Percentiles rank a stretch among this genome's conserved stretches.
These are phyloP conservation scores for Bothriochloa decipiens DNA, from an alignment of 176 grass and related monocot species.

Conservation along the genomic window DNA sequence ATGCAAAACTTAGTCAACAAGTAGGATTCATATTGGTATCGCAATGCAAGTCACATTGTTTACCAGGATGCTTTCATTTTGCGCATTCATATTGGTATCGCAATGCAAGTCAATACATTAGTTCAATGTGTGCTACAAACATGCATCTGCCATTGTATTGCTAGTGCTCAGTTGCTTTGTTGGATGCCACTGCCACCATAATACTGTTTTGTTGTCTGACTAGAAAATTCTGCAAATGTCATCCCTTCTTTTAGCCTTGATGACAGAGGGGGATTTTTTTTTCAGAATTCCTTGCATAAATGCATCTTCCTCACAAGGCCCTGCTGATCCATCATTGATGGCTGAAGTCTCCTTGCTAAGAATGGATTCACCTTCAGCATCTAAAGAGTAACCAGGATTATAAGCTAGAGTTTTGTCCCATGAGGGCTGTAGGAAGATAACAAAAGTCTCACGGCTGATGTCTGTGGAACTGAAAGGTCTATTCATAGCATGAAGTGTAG, in stretches of 20 bases:
- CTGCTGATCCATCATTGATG: neutral
- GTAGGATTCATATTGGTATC: too few relatives aligned
- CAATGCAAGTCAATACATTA: neutral
- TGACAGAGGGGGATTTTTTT: conserved; percentile 66
- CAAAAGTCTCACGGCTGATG: conserved; percentile 83
- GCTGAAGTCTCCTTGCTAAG: conserved; percentile 24
- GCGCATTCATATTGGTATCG: neutral
- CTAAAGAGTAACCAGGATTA: conserved; percentile 25
- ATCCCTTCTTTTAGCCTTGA: conserved; percentile 78
- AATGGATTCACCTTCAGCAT: conserved; percentile 54
- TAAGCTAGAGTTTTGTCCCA: conserved; percentile 73
- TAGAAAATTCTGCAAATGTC: conserved; percentile 92
- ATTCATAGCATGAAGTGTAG: conserved; percentile 79
- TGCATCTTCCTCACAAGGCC: conserved; percentile 9
- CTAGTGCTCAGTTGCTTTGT: conserved; percentile 46
- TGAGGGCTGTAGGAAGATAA: conserved; percentile 83
- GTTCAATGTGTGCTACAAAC: neutral
- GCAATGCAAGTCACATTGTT: neutral
- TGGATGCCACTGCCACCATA: conserved; percentile 76
- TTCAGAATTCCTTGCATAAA: conserved; percentile 62
- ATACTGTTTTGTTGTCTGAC: conserved; percentile 89
- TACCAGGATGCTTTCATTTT: conserved; percentile 8
- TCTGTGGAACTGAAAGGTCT: conserved; percentile 49
- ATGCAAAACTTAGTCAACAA: neutral
- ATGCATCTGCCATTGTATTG: conserved; percentile 2